Evolutionary conservation across 441 rosid genomes (phyloP), one percentile per base, ranked within the genome.

Genomic region (Croton laevigatus): DNA sequence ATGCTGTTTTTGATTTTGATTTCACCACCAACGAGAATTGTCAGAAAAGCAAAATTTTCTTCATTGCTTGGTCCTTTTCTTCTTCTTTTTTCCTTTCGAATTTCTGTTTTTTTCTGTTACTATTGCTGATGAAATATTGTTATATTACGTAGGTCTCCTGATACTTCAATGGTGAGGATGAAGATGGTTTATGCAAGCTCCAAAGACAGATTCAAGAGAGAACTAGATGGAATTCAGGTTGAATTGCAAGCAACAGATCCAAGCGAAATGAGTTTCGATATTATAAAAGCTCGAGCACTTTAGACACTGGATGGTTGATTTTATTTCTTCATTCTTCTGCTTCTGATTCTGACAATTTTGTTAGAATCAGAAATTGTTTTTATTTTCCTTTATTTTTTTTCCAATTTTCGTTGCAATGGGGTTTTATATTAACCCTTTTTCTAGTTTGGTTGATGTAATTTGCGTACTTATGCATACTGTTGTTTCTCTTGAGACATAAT

Each of bases 131-230:
- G 10, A 40, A 40, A 4, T 40, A 40, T 27, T 27, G 32, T 40
- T 0, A 40, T 9, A 1, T 7, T 6, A 9, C 42, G 52, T 11
- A 89, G 96, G 93, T 63, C 91, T 40, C 93, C 96, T 8, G 96
- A 90, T 19, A 66, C 84, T 44, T 79, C 96, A 34, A 86, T 77
- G 82, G 87, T 86, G 76, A 72, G 96, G 60, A 85, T 84, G 75
- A 90, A 90, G 85, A 90, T 90, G 96, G 72, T 90, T 19, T 90
- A 90, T 61, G 91, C 96, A 46, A 90, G 93, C 83, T 86, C 96
- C 8, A 90, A 85, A 72, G 96, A 90, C 74, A 83, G 91, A 71
- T 86, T 90, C 83, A 90, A 81, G 89, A 88, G 93, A 59, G 91
- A 90, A 80, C 73, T 90, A 69, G 93, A 88, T 42, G 96, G 96